phyloP scores from a whole-genome alignment of 306 rosid genomes.

The Biancaea sappan region DNA sequence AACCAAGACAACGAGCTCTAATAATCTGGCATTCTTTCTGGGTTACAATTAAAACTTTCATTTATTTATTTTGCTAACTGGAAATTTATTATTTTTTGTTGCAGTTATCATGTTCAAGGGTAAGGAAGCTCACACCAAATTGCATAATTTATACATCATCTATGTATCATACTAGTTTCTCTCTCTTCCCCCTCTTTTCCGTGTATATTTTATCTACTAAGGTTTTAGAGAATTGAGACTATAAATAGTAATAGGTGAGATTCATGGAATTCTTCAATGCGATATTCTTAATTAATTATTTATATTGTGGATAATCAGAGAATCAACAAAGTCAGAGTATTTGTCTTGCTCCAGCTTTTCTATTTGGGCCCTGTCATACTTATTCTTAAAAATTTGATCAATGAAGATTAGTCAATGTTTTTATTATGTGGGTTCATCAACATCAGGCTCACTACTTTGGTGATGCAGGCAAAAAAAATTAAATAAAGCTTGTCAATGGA shows the following conservation, averaged over 20 bases:
- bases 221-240: slow-evolving; percentile 21
- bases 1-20: too few species aligned
- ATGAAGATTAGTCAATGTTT: too few species aligned
- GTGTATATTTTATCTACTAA: slow-evolving; percentile 19
- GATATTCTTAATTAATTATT: neutral
- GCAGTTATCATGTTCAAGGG: slow-evolving; percentile 37
- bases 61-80: slow-evolving; percentile 3
- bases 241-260: slow-evolving; percentile 33
- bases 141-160: slow-evolving; percentile 7
- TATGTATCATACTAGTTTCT: slow-evolving; percentile 23
- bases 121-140: slow-evolving; percentile 21
- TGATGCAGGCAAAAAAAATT: too few species aligned
- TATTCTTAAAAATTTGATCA: too few species aligned
- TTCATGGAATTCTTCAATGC: slow-evolving; percentile 3
- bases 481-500: too few species aligned
- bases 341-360: neutral
- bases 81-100: neutral
- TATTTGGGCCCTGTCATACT: neutral
- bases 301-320: neutral
- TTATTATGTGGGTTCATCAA: too few species aligned
- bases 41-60: neutral
- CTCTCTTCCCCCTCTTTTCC: too few species aligned
- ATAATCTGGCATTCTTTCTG: slow-evolving; percentile 7
- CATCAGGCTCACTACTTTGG: too few species aligned
- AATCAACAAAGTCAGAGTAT: neutral